A percentile compares a stretch with the other conserved stretches of the same genome.
Evolutionary conservation across 2,329 filamentous ascomycete species (phyloP).

Genomic region (Fusarium musae): DNA sequence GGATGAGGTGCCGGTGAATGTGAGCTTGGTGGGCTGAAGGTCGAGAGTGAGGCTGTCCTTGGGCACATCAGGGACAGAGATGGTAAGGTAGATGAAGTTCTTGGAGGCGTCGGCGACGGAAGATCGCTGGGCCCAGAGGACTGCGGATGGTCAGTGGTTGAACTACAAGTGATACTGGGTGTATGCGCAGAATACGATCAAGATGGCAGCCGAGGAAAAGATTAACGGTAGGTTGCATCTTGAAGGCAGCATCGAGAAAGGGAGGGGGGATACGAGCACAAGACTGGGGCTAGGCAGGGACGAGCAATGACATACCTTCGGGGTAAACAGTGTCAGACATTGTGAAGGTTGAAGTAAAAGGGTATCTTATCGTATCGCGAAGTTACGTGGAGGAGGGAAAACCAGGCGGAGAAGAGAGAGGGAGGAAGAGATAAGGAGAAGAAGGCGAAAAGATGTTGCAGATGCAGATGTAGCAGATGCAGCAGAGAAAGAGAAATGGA

Average conservation of each 20-base stretch:
- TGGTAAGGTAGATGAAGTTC: constrained; percentile 95
- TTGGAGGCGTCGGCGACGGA: constrained; percentile 80
- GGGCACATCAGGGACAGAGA: constrained; percentile 87
- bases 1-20: constrained; percentile 84
- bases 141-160: constrained; percentile 58
- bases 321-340: constrained; percentile 46
- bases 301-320: constrained; percentile 51
- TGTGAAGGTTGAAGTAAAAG: constrained; percentile 28
- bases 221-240: constrained; percentile 1
- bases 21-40: constrained; percentile 79
- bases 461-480: constrained; percentile 33
- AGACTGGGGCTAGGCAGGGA: constrained; percentile 13
- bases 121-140: constrained; percentile 98
- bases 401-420: constrained; percentile 14
- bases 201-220: not conserved
- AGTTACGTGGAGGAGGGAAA: constrained; percentile 25
- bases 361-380: constrained; percentile 44
- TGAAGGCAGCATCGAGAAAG: constrained; percentile 2
- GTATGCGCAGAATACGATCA: constrained; percentile 1
- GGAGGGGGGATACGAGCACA: constrained; percentile 9
- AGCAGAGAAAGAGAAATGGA: constrained; percentile 19
- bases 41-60: constrained; percentile 82
- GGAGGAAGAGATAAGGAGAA: constrained; percentile 13
- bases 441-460: constrained; percentile 28
- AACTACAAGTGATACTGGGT: not conserved